Conservation (phyloP, 208 protist genomes). For the Tritrichomonas foetus region DNA sequence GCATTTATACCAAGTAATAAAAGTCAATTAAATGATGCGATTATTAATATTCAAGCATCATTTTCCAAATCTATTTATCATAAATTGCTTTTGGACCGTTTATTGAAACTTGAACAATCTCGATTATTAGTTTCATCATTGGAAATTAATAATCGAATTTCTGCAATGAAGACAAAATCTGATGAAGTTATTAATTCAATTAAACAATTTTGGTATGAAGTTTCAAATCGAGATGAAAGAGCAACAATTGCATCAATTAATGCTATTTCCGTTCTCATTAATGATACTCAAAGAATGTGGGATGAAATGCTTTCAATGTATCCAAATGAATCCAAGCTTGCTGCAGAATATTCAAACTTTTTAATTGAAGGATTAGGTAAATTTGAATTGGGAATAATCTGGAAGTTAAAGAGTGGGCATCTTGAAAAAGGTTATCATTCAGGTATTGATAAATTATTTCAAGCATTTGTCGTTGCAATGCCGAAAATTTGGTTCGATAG, state of each 20-base stretch:
- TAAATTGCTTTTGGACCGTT: not conserved
- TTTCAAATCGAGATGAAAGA: not conserved
- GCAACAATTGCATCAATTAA: no score
- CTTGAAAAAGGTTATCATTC: not conserved
- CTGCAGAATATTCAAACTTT: not conserved
- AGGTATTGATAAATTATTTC: not conserved
- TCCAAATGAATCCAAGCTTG: not conserved
- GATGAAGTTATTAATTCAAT: not conserved
- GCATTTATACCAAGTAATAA: no score
- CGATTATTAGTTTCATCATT: not conserved
- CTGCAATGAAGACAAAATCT: not conserved
- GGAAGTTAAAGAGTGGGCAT: not conserved
- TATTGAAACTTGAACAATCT: not conserved
- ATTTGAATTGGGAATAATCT: not conserved
- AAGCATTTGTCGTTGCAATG: not conserved
- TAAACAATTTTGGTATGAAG: not conserved
- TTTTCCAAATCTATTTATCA: no score
- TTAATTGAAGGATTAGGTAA: not conserved
- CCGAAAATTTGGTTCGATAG: not conserved
- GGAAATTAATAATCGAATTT: not conserved
- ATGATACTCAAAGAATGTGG: not conserved
- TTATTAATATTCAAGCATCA: no score
- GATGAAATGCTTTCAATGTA: not conserved
- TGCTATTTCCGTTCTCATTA: not conserved
- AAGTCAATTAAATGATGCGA: no score